Evolutionary conservation across 371 early-diverging fungal genomes (phyloP), one percentile per base, ranked within the genome.

Genomic region (Mucor plumbeus): DNA sequence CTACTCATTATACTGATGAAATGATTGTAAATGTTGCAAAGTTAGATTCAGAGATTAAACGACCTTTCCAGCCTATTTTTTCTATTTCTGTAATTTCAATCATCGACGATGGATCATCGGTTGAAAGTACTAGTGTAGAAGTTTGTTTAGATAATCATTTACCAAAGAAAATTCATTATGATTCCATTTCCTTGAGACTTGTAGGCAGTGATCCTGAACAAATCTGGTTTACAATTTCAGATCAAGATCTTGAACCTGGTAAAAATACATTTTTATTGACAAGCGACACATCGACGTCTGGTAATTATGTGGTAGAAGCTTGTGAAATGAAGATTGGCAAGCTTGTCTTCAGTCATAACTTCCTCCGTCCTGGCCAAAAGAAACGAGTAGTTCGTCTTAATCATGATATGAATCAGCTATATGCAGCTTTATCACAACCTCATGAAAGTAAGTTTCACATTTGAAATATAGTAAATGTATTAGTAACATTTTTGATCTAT

Each of bases 291-390:
- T 83, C 87, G 0, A 85, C 90, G 0, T 83, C 85, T 35, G 89
- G 90, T 36, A 84, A 86, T 44, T 89, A 89, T 68, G 86, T 85
- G 5, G 80, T 87, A 14, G 90, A 90, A 61, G 84, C 83, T n/a
- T 85, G 86, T 41, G 80, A 85, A 56, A 70, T 90, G 79, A 74
- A 72, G 60, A 71, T 85, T 26, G 89, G 90, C 3, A 85, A 82
- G 59, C 69, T 90, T 15, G 70, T 85, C 1, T 88, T 90, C 63
- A 59, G 77, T 7, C 86, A 88, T 57, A 89, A 86, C 63, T 88
- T 90, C 64, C 76, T 88, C 71, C 79, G 85, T n/a, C 83, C 83
- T 59, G 85, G 75, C 56, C 87, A 81, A 69, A 90, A 80, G 63
- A 81, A 89, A 55, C 81, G 85, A 17, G 78, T 82, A 3, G 80